Evolutionary conservation across 202 grass and related monocot genomes (phyloP).

Genomic region (Digitaria exilis): DNA sequence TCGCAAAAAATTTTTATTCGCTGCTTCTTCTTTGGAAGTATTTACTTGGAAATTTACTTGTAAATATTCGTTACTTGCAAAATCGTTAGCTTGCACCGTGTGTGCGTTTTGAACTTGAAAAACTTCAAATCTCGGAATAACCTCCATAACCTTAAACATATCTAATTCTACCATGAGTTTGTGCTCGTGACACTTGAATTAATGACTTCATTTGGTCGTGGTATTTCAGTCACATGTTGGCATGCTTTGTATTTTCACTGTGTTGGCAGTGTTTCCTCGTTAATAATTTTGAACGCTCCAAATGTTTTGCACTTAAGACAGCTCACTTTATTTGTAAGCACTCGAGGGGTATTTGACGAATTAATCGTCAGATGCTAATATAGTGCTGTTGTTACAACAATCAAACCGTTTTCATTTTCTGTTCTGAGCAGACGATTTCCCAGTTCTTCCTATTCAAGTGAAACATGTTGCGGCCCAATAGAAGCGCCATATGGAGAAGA

Average conservation of each 20-base stretch:
- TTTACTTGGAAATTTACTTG: neutral
- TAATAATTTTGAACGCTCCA: neutral
- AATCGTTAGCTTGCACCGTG: neutral
- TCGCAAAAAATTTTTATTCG: neutral
- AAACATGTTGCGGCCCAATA: slow-evolving; percentile 27
- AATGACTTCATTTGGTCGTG: neutral
- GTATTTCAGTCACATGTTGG: neutral
- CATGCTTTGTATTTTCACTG: neutral
- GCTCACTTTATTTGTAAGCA: neutral
- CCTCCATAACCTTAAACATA: neutral
- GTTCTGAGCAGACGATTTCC: slow-evolving; percentile 12
- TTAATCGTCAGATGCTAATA: neutral
- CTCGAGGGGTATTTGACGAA: neutral
- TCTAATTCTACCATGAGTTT: neutral
- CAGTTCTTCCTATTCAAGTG: slow-evolving; percentile 36
- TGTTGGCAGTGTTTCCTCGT: neutral
- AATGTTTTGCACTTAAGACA: neutral
- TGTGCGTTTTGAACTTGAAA: neutral
- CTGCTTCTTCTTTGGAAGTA: neutral
- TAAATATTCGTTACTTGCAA: neutral
- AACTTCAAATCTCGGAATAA: neutral
- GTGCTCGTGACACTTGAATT: neutral
- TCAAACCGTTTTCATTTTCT: neutral
- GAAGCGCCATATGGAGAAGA: neutral
- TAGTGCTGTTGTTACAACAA: neutral